phyloP scores from a whole-genome alignment of 2,329 filamentous ascomycete genomes.

The Penicillium sp. region DNA sequence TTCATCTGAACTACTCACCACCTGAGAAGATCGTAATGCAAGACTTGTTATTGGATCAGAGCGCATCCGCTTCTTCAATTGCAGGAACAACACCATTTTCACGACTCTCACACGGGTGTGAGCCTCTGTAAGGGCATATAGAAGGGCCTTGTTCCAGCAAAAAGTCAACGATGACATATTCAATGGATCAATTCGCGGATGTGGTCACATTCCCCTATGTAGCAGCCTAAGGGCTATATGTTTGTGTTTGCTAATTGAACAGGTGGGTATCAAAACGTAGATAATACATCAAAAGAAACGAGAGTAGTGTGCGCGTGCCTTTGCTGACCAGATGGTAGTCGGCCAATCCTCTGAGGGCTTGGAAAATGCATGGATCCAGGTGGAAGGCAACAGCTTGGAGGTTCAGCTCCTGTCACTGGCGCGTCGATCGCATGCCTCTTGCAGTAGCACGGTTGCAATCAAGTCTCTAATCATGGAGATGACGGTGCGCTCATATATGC shows the following conservation, averaged over 20 bases:
- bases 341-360: not conserved
- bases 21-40: too few relatives aligned
- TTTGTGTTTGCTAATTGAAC: conserved; percentile 5
- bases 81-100: too few relatives aligned
- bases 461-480: not conserved
- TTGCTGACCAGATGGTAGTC: not conserved
- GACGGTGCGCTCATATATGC: too few relatives aligned
- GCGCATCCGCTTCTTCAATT: too few relatives aligned
- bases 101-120: too few relatives aligned
- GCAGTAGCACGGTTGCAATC: not conserved
- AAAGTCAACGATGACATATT: conserved; percentile 3
- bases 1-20: too few relatives aligned
- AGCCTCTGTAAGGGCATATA: too few relatives aligned
- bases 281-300: conserved; percentile 7
- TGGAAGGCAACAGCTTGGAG: not conserved
- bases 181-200: too few relatives aligned
- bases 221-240: not conserved
- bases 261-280: conserved; percentile 21
- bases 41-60: too few relatives aligned
- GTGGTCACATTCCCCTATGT: conserved; percentile 3
- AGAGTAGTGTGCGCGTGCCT: not conserved
- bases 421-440: not conserved
- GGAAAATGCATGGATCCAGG: not conserved
- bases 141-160: too few relatives aligned
- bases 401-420: not conserved